Evolutionary conservation across 768 basidiomycete genomes (phyloP).

Genomic region (Plicaturopsis crispa): DNA sequence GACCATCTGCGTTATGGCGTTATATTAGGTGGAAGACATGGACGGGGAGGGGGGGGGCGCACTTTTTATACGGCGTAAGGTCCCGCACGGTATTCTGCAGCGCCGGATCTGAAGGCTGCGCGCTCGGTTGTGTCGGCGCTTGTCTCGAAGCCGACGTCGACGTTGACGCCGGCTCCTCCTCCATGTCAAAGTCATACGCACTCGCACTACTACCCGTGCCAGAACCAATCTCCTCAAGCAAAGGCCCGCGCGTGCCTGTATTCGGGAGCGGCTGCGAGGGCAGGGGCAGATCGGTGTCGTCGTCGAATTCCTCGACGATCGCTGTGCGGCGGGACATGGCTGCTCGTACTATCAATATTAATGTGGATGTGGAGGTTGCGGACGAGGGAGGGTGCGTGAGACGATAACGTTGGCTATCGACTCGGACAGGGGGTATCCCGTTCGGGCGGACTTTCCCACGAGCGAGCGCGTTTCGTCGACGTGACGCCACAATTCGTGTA

Average conservation of each 20-base stretch:
- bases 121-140: constrained; percentile 13
- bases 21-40: too few relatives aligned
- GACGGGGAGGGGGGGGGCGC: constrained; percentile 19
- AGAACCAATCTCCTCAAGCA: constrained; percentile 63
- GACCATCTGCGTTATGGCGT: constrained; percentile 87
- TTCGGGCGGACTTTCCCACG: constrained; percentile 5
- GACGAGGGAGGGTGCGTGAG: constrained; percentile 3
- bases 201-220: constrained; percentile 11
- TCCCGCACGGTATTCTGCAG: constrained; percentile 46
- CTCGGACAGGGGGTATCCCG: constrained; percentile 7
- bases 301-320: constrained; percentile 81
- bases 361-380: background rate
- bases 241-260: constrained; percentile 61
- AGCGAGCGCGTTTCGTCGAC: constrained; percentile 16
- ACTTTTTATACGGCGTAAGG: constrained; percentile 82
- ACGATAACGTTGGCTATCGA: constrained; percentile 2
- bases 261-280: constrained; percentile 61
- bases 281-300: constrained; percentile 87
- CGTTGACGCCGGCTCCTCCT: constrained; percentile 34
- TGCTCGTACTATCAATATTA: constrained; percentile 2
- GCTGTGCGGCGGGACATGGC: constrained; percentile 66
- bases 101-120: constrained; percentile 13
- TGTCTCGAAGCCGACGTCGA: constrained; percentile 46
- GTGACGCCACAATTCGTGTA: constrained; percentile 9
- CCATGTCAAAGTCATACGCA: constrained; percentile 43